phyloP scores from a whole-genome alignment of 2,329 filamentous ascomycete genomes.

The Fusarium udum region DNA sequence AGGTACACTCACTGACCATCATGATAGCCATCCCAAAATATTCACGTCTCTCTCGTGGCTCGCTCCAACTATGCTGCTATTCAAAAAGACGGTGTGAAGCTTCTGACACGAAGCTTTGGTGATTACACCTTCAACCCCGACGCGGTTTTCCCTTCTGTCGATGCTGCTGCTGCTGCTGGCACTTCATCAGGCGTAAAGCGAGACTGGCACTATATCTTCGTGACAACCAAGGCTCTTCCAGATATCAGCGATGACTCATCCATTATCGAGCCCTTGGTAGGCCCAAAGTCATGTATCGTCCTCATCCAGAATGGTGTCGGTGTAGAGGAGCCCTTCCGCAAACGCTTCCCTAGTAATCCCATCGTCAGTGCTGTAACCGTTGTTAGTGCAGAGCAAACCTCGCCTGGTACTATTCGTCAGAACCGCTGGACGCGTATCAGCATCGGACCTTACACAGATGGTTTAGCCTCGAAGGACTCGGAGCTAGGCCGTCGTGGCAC shows the following conservation, averaged over 20 bases:
- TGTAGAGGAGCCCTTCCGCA: slow-evolving; percentile 72
- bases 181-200: slow-evolving; percentile 31
- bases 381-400: slow-evolving; percentile 72
- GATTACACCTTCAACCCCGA: slow-evolving; percentile 71
- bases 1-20: slow-evolving; percentile 1
- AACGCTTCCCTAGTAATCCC: slow-evolving; percentile 67
- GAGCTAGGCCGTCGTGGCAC: slow-evolving; percentile 49
- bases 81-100: slow-evolving; percentile 66
- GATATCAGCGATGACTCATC: slow-evolving; percentile 69
- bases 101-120: slow-evolving; percentile 74
- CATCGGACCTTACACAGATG: slow-evolving; percentile 70
- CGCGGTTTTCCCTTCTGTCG: slow-evolving; percentile 69
- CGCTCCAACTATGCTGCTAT: slow-evolving; percentile 77
- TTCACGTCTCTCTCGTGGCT: slow-evolving; percentile 74
- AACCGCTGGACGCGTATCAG: slow-evolving; percentile 80
- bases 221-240: slow-evolving; percentile 76
- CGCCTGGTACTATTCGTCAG: slow-evolving; percentile 71
- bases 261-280: slow-evolving; percentile 69
- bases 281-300: slow-evolving; percentile 65
- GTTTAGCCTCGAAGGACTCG: slow-evolving; percentile 51
- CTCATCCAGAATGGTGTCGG: slow-evolving; percentile 77
- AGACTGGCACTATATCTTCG: slow-evolving; percentile 69
- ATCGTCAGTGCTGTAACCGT: slow-evolving; percentile 76
- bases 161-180: slow-evolving; percentile 56
- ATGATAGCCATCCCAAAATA: slow-evolving; percentile 57